Conservation (phyloP, 176 grass and related monocot genomes). For the Rhipidocladum racemiflorum region DNA sequence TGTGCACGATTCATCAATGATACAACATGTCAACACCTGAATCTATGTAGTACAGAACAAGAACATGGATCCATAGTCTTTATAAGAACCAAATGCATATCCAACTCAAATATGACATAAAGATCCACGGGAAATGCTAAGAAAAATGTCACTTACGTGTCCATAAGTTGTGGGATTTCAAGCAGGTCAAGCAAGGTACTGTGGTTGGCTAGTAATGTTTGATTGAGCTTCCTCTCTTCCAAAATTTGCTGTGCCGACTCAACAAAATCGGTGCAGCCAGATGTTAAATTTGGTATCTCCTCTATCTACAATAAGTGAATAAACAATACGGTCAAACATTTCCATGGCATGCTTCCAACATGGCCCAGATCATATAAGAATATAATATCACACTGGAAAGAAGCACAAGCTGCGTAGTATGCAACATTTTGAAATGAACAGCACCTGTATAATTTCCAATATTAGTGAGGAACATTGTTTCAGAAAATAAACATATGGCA, state of each 20-base stretch:
- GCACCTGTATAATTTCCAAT: background rate
- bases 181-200: conserved; percentile 95
- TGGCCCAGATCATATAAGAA: background rate
- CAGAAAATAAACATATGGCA: background rate
- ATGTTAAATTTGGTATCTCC: conserved; percentile 96
- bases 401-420: background rate
- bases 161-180: conserved; percentile 96
- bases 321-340: conserved; percentile 35
- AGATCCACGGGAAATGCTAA: background rate
- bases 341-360: background rate
- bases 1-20: background rate
- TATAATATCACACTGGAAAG: background rate
- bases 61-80: background rate
- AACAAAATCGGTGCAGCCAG: conserved; percentile 96
- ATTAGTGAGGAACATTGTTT: conserved; percentile 3
- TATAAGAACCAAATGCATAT: conserved; percentile 14
- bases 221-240: conserved; percentile 97
- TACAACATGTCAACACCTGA: background rate
- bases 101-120: conserved; percentile 1
- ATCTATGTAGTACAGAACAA: conserved; percentile 5
- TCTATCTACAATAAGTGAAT: conserved; percentile 63
- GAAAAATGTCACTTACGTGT: conserved; percentile 65
- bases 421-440: conserved; percentile 16
- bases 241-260: conserved; percentile 94
- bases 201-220: conserved; percentile 90